Evolutionary conservation across 148 eudicot genomes (phyloP).

Genomic region (Vaccinium vitisidaea): DNA sequence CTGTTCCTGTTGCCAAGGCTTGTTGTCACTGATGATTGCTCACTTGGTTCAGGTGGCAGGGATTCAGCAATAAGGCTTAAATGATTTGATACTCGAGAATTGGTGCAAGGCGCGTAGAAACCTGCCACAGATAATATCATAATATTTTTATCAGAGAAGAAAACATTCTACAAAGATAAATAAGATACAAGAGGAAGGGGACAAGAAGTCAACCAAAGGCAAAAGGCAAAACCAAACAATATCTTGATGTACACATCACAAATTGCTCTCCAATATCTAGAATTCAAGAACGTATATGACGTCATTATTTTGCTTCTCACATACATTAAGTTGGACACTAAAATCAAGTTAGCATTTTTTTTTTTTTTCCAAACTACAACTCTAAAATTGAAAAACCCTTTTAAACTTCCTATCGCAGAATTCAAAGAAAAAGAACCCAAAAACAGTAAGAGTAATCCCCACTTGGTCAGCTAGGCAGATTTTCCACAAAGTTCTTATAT

Average conservation of each 20-base stretch:
- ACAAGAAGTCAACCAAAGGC: neutral
- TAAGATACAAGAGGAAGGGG: neutral
- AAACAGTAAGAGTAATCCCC: slow-evolving; percentile 2
- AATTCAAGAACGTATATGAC: neutral
- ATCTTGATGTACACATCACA: neutral
- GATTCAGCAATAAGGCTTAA: slow-evolving; percentile 82
- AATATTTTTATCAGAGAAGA: neutral
- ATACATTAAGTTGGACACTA: neutral
- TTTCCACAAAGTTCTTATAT: neutral
- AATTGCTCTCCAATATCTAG: neutral
- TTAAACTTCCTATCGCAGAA: neutral
- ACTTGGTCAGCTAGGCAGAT: slow-evolving; percentile 1
- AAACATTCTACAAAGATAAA: neutral
- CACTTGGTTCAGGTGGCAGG: slow-evolving; percentile 65
- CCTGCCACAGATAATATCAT: slow-evolving; percentile 41
- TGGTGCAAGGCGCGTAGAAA: slow-evolving; percentile 77
- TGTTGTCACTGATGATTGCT: slow-evolving; percentile 26
- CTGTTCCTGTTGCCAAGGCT: slow-evolving; percentile 65
- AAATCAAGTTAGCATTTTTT: neutral
- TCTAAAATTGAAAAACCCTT: neutral
- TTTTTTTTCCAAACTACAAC: neutral
- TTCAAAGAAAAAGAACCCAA: neutral
- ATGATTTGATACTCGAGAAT: slow-evolving; percentile 64
- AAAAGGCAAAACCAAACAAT: neutral
- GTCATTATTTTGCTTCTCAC: neutral